phyloP scores from a whole-genome alignment of 176 grass and related monocot species.

The Triticum dicoccoides region DNA sequence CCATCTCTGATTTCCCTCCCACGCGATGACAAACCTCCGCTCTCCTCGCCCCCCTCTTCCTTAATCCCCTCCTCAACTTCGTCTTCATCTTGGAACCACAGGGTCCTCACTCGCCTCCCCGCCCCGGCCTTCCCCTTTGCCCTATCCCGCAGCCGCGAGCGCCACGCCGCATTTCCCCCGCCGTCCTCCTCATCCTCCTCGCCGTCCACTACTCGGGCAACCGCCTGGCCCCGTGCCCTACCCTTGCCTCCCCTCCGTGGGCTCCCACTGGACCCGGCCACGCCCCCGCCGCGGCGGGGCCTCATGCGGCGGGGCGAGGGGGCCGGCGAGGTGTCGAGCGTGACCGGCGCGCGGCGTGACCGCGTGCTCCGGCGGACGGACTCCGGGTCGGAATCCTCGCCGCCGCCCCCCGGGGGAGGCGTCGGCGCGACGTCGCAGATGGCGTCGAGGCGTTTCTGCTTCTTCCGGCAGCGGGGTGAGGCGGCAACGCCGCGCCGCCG shows the following conservation, averaged over 20 bases:
- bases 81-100: constrained; percentile 31
- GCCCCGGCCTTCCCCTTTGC: constrained; percentile 54
- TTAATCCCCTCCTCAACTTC: constrained; percentile 7
- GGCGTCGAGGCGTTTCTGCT: constrained; percentile 90
- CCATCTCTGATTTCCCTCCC: constrained; percentile 40
- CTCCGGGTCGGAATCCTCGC: constrained; percentile 33
- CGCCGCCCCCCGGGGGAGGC: background rate
- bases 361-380: constrained; percentile 70
- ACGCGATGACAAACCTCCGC: constrained; percentile 18
- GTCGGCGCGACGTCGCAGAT: constrained; percentile 53
- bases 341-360: constrained; percentile 59
- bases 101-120: constrained; percentile 32
- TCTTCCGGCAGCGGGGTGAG: constrained; percentile 54
- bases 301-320: constrained; percentile 61
- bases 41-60: constrained; percentile 22
- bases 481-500: constrained; percentile 48
- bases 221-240: constrained; percentile 13
- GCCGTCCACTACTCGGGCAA: constrained; percentile 17
- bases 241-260: constrained; percentile 37
- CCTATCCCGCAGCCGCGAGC: constrained; percentile 66
- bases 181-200: constrained; percentile 30
- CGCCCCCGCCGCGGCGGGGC: constrained; percentile 18
- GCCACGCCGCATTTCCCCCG: constrained; percentile 47
- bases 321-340: constrained; percentile 79
- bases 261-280: constrained; percentile 36